A percentile compares a stretch with the other conserved stretches of the same genome.
Evolutionary conservation across 352 stramenopile genomes (phyloP).

Genomic region (Phytophthora sansomeana): DNA sequence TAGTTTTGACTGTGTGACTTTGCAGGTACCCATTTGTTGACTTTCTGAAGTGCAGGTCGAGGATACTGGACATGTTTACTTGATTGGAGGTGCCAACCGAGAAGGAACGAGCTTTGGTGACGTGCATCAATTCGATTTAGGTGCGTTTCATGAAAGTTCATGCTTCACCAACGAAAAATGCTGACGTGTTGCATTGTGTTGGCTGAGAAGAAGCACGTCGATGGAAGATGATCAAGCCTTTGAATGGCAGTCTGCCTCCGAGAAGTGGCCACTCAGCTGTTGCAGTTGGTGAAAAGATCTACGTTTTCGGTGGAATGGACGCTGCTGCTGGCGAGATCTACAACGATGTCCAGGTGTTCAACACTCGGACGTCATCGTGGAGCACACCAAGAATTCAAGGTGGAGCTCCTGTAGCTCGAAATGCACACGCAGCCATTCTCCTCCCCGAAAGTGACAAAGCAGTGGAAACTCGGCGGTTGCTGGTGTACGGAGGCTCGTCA

Average conservation of each 20-base stretch:
- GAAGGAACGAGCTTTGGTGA: constrained; percentile 63
- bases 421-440: constrained; percentile 62
- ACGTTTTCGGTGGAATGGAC: constrained; percentile 76
- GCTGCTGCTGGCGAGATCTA: constrained; percentile 48
- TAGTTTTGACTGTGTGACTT: constrained; percentile 2
- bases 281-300: constrained; percentile 47
- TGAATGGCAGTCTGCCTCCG: constrained; percentile 36
- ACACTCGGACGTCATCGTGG: constrained; percentile 52
- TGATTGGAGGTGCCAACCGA: constrained; percentile 70
- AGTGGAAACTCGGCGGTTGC: constrained; percentile 34
- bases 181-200: neutral
- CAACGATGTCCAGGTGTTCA: constrained; percentile 64
- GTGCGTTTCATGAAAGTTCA: constrained; percentile 26
- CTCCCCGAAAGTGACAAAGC: constrained; percentile 18
- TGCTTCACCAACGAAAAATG: neutral
- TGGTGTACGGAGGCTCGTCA: constrained; percentile 72
- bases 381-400: constrained; percentile 40
- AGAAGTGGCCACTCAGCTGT: constrained; percentile 74
- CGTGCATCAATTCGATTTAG: constrained; percentile 61
- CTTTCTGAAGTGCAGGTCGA: constrained; percentile 23
- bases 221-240: constrained; percentile 37
- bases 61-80: constrained; percentile 47
- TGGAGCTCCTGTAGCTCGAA: constrained; percentile 50
- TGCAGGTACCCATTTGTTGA: neutral
- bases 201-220: constrained; percentile 8